Evolutionary conservation across 1,284 basidiomycete genomes (phyloP), one percentile per base, ranked within the genome.

Genomic region (Mycena citricolor): DNA sequence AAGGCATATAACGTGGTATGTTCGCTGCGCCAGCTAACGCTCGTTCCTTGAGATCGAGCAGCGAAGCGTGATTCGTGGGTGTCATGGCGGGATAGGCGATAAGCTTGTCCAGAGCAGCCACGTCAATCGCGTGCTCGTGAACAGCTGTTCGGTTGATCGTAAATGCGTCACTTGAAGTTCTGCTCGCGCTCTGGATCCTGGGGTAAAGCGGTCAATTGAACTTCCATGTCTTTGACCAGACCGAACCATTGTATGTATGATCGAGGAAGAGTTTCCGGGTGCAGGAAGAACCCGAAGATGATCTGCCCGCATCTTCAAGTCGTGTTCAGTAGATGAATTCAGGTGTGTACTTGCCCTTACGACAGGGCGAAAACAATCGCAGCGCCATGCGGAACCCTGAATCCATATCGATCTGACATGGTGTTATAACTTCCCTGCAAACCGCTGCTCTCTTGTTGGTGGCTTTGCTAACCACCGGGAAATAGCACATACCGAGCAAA

Each of bases 391-490:
- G 94, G 94, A n/a, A 98, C 76, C 37, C 73, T 71, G 44, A 91
- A 73, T 21, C 83, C 81, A 58, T 70, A 76, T 55, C 76, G 77
- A 2, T 71, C 71, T 10, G 86, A 80, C 51, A 80, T 80, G 2
- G 81, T 74, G 54, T 91, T 91, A 61, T 86, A 92, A 2, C 83
- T 81, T 1, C 90, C 90, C 59, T 94, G 90, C n/a, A 94, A 64
- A 1, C 91, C 90, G 38, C 86, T 89, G 42, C 5, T 23, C 11
- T 47, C 14, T 23, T 20, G 34, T 34, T 32, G 34, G 17, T 26
- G 32, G 8, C 47, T 17, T 37, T 11, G 4, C 2, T 2, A 32
- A 34, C 3, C 37, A 28, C 17, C 8, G n/a, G 32, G 10, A 21
- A 39, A 30, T 21, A 5, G 20, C 44, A 68, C 79, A 42, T 49